Evolutionary conservation across 2,329 filamentous ascomycete genomes (phyloP).

Genomic region (Colletotrichum theobromicola): DNA sequence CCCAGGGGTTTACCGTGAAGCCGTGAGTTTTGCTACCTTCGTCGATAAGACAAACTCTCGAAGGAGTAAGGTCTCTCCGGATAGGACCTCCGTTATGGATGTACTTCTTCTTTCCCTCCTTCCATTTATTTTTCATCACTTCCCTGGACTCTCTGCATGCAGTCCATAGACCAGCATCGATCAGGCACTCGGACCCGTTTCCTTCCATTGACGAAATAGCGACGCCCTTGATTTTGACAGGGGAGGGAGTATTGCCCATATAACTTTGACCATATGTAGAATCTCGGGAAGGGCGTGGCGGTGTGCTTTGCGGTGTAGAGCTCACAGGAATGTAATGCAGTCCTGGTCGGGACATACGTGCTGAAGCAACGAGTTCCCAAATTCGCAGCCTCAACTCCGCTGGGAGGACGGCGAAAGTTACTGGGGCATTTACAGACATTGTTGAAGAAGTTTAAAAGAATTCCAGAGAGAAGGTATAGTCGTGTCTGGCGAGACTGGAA

Average conservation of each 20-base stretch:
- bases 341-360: background rate
- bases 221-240: background rate
- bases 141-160: background rate
- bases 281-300: background rate
- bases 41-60: rapidly evolving
- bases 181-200: background rate
- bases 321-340: background rate
- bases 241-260: background rate
- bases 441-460: background rate
- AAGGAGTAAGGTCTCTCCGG: background rate
- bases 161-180: background rate
- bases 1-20: background rate
- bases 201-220: background rate
- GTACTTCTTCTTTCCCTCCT: background rate
- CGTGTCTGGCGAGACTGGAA: background rate
- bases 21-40: background rate
- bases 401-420: background rate
- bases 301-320: background rate
- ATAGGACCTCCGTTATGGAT: rapidly evolving
- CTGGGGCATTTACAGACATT: rapidly evolving
- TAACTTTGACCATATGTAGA: rapidly evolving
- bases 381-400: background rate
- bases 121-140: background rate
- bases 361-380: background rate
- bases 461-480: background rate